phyloP scores from a whole-genome alignment of 192 early-diverging fungal genomes.

The Podochytrium sp. region DNA sequence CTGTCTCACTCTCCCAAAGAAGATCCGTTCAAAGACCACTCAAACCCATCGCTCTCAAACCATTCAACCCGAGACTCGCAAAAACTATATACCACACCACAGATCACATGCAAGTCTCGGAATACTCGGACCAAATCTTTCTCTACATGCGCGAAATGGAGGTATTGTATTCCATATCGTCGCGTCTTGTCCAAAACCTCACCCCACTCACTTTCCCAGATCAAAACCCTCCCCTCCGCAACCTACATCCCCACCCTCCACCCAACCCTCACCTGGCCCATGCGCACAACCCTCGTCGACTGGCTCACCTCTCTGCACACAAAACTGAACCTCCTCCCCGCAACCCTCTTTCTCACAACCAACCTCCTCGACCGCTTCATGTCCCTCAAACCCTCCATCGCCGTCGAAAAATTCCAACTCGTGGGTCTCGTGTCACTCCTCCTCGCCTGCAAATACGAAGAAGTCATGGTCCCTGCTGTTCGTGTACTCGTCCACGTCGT shows the following conservation, averaged over 20 bases:
- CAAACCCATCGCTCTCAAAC: not conserved
- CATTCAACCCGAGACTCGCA: not conserved
- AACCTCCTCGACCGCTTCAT: conserved; percentile 92
- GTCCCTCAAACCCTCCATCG: conserved; percentile 66
- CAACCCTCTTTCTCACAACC: conserved; percentile 86
- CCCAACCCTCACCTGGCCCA: conserved; percentile 77
- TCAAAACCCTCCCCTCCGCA: conserved; percentile 22
- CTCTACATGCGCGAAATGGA: conserved; percentile 66
- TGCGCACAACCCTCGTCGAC: conserved; percentile 83
- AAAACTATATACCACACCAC: too few relatives aligned
- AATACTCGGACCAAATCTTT: conserved; percentile 68
- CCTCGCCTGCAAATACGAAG: conserved; percentile 89
- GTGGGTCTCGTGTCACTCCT: conserved; percentile 83
- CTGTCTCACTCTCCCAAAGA: too few relatives aligned
- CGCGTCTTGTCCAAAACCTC: not conserved
- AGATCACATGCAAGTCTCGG: conserved; percentile 48
- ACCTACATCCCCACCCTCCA: conserved; percentile 50
- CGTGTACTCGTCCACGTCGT: conserved; percentile 78
- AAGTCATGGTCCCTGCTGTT: conserved; percentile 76
- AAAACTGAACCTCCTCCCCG: conserved; percentile 45
- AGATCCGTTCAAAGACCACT: not conserved
- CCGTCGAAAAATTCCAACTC: conserved; percentile 79
- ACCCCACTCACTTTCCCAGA: not conserved
- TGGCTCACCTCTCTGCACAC: conserved; percentile 86
- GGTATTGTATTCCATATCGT: conserved; percentile 24